A percentile compares a stretch with the other conserved stretches of the same genome.
phyloP scores from a whole-genome alignment of 108 stramenopile genomes.

The Hondaea fermentalgiana region DNA sequence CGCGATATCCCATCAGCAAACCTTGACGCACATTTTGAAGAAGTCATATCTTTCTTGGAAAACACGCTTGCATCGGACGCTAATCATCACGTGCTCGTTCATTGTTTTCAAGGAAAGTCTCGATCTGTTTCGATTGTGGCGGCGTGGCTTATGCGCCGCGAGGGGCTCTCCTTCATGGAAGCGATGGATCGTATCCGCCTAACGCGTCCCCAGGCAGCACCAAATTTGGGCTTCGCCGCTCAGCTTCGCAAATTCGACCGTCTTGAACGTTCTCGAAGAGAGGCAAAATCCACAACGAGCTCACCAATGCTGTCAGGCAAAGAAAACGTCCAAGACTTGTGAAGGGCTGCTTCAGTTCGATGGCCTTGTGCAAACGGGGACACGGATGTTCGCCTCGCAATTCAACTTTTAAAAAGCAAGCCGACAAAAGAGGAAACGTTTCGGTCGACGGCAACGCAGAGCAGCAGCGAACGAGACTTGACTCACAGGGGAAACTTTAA shows the following conservation, averaged over 20 bases:
- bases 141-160: not conserved
- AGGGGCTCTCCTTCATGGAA: not conserved
- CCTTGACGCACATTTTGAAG: not conserved
- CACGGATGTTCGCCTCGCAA: too few relatives aligned
- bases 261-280: not conserved
- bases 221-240: not conserved
- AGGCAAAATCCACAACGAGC: too few relatives aligned
- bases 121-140: not conserved
- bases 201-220: not conserved
- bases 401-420: too few relatives aligned
- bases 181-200: not conserved
- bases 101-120: constrained; percentile 3
- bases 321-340: too few relatives aligned
- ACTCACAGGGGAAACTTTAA: too few relatives aligned
- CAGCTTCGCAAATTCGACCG: not conserved
- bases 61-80: not conserved
- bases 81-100: not conserved
- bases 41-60: not conserved
- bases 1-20: not conserved
- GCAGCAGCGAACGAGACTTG: too few relatives aligned
- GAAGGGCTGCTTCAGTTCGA: too few relatives aligned
- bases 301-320: too few relatives aligned
- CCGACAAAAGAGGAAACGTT: too few relatives aligned
- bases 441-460: too few relatives aligned
- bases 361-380: too few relatives aligned